A percentile compares a stretch with the other conserved stretches of the same genome.
Conservation (phyloP, 2,329 filamentous ascomycete genomes). For the Aspergillus melleus region DNA sequence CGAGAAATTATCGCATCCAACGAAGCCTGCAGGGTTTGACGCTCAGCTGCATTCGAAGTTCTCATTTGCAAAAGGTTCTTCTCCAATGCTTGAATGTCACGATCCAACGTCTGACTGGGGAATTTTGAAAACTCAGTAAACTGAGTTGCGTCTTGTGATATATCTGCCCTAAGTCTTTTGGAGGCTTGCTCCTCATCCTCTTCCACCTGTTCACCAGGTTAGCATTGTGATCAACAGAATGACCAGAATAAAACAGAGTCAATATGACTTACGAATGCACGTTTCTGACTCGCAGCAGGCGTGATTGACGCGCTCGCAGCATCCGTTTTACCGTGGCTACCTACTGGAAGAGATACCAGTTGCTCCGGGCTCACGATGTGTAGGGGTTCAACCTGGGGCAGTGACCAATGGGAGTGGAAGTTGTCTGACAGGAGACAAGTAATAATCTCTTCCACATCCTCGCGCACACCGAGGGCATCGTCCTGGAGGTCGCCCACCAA, state of each 20-base stretch:
- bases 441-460: conserved; percentile 41
- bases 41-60: conserved; percentile 31
- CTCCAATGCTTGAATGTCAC: conserved; percentile 29
- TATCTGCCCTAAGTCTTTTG: conserved; percentile 42
- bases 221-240: conserved; percentile 1
- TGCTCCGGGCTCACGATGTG: conserved; percentile 33
- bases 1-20: conserved; percentile 28
- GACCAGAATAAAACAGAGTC: not conserved
- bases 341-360: conserved; percentile 17
- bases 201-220: conserved; percentile 27
- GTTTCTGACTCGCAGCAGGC: conserved; percentile 25
- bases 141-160: conserved; percentile 38
- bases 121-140: conserved; percentile 36
- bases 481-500: conserved; percentile 44
- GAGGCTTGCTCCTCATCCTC: conserved; percentile 27
- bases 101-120: conserved; percentile 32
- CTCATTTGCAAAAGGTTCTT: conserved; percentile 33
- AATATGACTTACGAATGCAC: conserved; percentile 29
- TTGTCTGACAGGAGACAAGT: conserved; percentile 35
- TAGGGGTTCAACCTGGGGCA: conserved; percentile 40
- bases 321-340: conserved; percentile 6
- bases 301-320: not conserved
- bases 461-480: conserved; percentile 40
- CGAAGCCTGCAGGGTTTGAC: conserved; percentile 30
- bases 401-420: conserved; percentile 38